Base-by-base conservation (phyloP, 2,329 filamentous ascomycete species). In the Lasiodiplodia sp. region DNA sequence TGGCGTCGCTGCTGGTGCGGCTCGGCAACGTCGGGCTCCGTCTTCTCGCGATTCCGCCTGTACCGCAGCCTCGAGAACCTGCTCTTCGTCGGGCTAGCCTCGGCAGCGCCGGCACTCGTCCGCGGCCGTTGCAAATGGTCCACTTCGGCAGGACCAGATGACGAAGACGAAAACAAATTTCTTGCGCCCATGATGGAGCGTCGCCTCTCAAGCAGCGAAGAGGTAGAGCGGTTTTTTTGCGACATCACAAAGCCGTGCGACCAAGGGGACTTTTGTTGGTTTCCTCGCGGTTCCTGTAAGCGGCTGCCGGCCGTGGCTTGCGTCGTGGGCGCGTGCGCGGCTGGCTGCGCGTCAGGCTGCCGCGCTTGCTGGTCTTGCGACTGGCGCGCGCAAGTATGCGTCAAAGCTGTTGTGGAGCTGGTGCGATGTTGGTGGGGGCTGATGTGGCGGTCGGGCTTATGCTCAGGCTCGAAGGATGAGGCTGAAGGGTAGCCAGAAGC, bases 21-120 rank as follows among this genome's bases (percentile, higher is more conserved):
- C 21, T 53, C 51, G 12, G 14, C 25, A 28, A 18, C 51, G 28
- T 31, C n/a, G 28, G 25, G 18, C 18, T 18, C 23, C 14, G 16
- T 44, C 38, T 47, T 62, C 16, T 63, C 25, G 38, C 58, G 40
- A 16, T 34, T 34, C 40, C 58, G 38, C 8, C 25, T 40, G 37
- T 63, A 63, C 25, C 58, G 25, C 25, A 51, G 40, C 7, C 38
- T 44, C 58, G 58, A 63, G 40, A 63, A 63, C 21, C 58, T 44
- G 14, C 40, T 49, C 18, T 63, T 49, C 2, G 40, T 63, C 11
- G 58, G 40, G n/a, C 44, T 47, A 47, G 44, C 44, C 44, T 47
- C 44, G 44, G 44, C 7, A 11, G 44, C 44, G 44, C 44, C 44
- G 44, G 44, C 44, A 47, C 44, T 47, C 18, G 44, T 47, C 44